Evolutionary conservation across 352 stramenopile genomes (phyloP), one percentile per base, ranked within the genome.

Genomic region (Pythium graminicola): DNA sequence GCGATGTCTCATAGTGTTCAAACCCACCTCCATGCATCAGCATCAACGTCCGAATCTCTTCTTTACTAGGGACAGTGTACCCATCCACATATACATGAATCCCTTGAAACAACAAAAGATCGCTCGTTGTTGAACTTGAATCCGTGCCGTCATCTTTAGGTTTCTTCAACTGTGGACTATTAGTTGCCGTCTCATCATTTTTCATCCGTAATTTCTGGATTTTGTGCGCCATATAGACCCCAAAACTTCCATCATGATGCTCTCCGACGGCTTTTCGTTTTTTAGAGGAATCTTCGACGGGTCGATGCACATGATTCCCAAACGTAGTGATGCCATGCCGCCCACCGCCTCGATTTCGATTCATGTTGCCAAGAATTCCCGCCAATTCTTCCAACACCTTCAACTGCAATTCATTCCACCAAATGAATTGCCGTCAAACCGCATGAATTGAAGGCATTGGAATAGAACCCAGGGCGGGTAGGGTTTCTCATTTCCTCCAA

Each of bases 161-260:
- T 31, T 27, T 16, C 50, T 46, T 40, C 43, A 60, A 60, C 22
- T 22, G 17, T 24, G n/a, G 6, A 6, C 4, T 13, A 22, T 44
- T 22, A 26, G 2, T 24, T 50, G 54, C 44, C 45, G 46, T 55
- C 44, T 54, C 36, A 55, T 61, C 54, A 45, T 93, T 92, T 57
- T 95, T 81, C 4, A 49, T 52, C 7, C 84, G 71, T 11, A 97
- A 70, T 60, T 96, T 96, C 58, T 89, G 75, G 56, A 95, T 90
- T 69, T 97, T 97, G 64, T 96, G 86, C 2, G 70, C 57, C 82
- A 96, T 95, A 75, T 97, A 97, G 29, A 94, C 72, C 40, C 85
- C 69, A 56, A 89, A 95, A 64, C 68, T 85, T 14, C 86, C 86
- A 57, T 78, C 84, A 60, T 96, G 85, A 65, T 95, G 85, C 69